Percentiles rank a stretch among this genome's conserved stretches.
Conservation (phyloP, 2,329 filamentous ascomycete species). For the Fonsecaea erecta region DNA sequence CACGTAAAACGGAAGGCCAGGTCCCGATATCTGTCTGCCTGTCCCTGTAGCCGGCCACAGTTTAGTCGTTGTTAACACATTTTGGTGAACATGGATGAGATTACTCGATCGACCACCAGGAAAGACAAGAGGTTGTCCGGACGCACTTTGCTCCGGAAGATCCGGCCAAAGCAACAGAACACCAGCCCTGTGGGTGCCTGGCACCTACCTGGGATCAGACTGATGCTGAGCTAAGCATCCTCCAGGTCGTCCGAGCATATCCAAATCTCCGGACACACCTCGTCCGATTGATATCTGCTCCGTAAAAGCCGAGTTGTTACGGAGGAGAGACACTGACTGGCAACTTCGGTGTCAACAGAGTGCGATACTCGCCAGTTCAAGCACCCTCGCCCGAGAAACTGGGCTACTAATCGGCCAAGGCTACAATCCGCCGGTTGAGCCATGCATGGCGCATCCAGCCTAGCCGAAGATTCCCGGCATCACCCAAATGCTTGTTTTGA, state of each 20-base stretch:
- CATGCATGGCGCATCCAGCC: background rate
- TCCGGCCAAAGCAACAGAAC: background rate
- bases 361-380: background rate
- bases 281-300: background rate
- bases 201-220: too few relatives aligned
- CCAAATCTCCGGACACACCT: background rate
- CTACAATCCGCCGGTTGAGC: background rate
- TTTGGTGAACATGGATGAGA: background rate
- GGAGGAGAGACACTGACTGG: background rate
- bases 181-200: too few relatives aligned
- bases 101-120: background rate
- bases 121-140: background rate
- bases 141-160: background rate
- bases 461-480: conserved; percentile 1
- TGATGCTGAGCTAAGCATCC: background rate
- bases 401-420: too few relatives aligned
- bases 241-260: background rate
- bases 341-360: background rate
- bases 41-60: background rate
- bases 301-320: background rate
- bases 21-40: too few relatives aligned
- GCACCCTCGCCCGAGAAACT: background rate
- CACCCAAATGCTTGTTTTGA: background rate
- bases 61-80: background rate
- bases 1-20: too few relatives aligned